A percentile compares a stretch with the other conserved stretches of the same genome.
These are phyloP conservation scores for Fistulifera solaris DNA, from an alignment of 108 stramenopile species.

Conservation along the genomic window DNA sequence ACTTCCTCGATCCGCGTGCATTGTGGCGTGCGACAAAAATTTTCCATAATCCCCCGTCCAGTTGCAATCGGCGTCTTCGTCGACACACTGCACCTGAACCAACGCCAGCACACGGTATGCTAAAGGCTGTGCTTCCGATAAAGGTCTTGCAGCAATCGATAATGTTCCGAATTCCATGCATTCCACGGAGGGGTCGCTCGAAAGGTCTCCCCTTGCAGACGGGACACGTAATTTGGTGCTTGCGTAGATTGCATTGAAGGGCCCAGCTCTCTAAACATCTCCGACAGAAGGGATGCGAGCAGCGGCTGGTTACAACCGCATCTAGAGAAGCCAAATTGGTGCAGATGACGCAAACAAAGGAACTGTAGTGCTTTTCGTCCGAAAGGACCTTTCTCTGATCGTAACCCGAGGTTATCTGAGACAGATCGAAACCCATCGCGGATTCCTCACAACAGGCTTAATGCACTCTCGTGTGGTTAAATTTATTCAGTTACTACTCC, in stretches of 20 bases:
- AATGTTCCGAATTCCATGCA: too few relatives aligned
- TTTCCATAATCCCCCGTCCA: conserved; percentile 17
- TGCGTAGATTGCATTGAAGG: conserved; percentile 1
- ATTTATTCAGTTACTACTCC: too few relatives aligned
- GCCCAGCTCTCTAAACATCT: conserved; percentile 16
- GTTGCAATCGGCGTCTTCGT: conserved; percentile 17
- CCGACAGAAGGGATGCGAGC: conserved; percentile 28
- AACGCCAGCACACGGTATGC: conserved; percentile 18
- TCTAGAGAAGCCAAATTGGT: conserved; percentile 20
- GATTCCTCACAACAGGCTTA: too few relatives aligned
- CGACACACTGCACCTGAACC: conserved; percentile 26
- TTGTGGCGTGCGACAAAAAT: conserved; percentile 29
- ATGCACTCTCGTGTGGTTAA: too few relatives aligned
- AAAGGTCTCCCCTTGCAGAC: not conserved
- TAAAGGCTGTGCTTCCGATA: conserved; percentile 21
- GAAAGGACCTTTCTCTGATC: conserved; percentile 15
- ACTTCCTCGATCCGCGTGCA: not conserved
- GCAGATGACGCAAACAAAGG: conserved; percentile 35
- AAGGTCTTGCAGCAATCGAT: conserved; percentile 2
- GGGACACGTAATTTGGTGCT: not conserved
- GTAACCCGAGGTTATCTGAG: conserved; percentile 2
- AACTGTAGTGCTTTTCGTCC: conserved; percentile 27
- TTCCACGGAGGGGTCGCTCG: too few relatives aligned
- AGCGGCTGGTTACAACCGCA: conserved; percentile 24
- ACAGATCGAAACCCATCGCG: conserved; percentile 27